Conservation (phyloP, 1,284 basidiomycete genomes). For the Lentinula novae-zelandiae region DNA sequence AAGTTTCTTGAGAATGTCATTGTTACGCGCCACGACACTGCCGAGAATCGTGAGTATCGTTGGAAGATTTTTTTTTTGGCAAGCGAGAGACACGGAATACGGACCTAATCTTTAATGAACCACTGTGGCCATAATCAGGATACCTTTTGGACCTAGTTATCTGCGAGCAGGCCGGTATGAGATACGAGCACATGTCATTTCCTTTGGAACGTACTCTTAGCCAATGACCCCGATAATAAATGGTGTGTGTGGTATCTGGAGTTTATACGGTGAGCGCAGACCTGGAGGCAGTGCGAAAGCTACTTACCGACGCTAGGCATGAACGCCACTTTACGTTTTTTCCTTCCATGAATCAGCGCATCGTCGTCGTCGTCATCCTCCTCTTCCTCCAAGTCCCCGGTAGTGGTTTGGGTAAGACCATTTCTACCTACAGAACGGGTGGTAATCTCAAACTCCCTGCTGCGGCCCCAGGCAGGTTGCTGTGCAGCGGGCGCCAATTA, state of each 20-base stretch:
- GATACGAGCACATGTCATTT: constrained; percentile 6
- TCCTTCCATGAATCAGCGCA: constrained; percentile 57
- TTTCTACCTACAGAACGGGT: constrained; percentile 65
- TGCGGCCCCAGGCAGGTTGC: constrained; percentile 84
- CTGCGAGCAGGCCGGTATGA: constrained; percentile 32
- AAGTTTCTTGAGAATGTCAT: constrained; percentile 79
- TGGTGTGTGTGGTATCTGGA: constrained; percentile 70
- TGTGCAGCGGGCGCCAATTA: constrained; percentile 24
- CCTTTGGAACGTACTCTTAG: constrained; percentile 52
- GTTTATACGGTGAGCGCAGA: constrained; percentile 19
- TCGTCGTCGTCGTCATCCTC: constrained; percentile 59
- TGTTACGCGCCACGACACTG: constrained; percentile 81
- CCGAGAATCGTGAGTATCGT: constrained; percentile 14
- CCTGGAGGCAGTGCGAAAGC: constrained; percentile 17
- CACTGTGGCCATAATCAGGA: constrained; percentile 66
- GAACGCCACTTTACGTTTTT: constrained; percentile 73
- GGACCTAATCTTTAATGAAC: constrained; percentile 76
- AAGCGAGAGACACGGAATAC: constrained; percentile 15
- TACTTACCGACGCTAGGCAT: constrained; percentile 69
- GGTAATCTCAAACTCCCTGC: constrained; percentile 82
- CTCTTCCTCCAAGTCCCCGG: constrained; percentile 77
- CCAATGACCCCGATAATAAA: constrained; percentile 78
- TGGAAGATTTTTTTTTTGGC: neutral
- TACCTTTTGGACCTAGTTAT: constrained; percentile 75
- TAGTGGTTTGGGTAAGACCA: constrained; percentile 59